phyloP scores from a whole-genome alignment of 768 basidiomycete genomes.

The Wakefieldia striispora region DNA sequence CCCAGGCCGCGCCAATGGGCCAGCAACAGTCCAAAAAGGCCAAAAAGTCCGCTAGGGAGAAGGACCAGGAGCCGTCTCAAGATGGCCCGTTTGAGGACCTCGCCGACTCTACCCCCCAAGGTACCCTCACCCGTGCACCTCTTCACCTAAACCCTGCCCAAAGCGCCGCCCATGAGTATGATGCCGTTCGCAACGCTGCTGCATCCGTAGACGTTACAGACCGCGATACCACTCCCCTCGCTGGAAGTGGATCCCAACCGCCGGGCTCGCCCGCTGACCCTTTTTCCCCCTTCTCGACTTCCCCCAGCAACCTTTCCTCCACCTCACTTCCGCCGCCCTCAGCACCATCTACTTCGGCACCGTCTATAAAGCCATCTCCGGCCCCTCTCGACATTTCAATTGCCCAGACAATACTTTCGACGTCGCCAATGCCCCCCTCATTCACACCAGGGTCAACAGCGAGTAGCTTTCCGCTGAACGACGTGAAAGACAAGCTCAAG shows the following conservation, averaged over 20 bases:
- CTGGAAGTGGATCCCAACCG: conserved; percentile 39
- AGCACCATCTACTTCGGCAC: conserved; percentile 11
- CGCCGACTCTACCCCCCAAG: conserved; percentile 36
- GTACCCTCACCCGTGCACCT: conserved; percentile 45
- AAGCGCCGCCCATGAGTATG: conserved; percentile 36
- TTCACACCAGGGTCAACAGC: conserved; percentile 53
- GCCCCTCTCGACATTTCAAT: conserved; percentile 74
- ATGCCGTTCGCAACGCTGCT: conserved; percentile 31
- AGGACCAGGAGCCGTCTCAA: conserved; percentile 51
- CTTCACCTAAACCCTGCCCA: conserved; percentile 40
- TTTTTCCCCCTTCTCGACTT: conserved; percentile 39
- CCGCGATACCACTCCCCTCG: conserved; percentile 34
- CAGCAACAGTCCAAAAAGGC: conserved; percentile 83
- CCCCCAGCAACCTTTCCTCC: conserved; percentile 38
- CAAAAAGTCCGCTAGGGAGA: conserved; percentile 70
- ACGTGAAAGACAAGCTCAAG: conserved; percentile 58
- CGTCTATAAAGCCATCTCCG: conserved; percentile 40
- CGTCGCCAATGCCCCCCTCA: conserved; percentile 48
- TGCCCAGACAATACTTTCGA: conserved; percentile 82
- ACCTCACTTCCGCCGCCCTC: conserved; percentile 31
- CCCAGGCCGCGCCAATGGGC: conserved; percentile 61
- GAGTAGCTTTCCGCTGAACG: conserved; percentile 38
- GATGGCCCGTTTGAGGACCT: conserved; percentile 43
- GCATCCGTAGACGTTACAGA: conserved; percentile 34
- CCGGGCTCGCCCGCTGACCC: conserved; percentile 28